Conservation (phyloP, 2,329 filamentous ascomycete genomes). For the Ophiostoma perfectum region DNA sequence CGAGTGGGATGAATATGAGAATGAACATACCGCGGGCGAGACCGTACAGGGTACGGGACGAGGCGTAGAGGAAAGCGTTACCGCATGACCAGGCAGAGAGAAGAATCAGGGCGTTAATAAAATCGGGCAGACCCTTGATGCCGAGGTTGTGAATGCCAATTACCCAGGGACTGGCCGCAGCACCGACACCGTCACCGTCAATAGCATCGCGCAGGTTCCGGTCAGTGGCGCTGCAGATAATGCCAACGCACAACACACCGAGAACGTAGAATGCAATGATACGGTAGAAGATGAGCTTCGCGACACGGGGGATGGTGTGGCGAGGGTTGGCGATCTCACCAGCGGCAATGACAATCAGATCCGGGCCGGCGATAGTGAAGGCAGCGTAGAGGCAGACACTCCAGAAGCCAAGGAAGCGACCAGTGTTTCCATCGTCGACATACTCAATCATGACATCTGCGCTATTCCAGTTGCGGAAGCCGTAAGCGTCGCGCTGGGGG, state of each 20-base stretch:
- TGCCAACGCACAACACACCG: slow-evolving; percentile 60
- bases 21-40: slow-evolving; percentile 32
- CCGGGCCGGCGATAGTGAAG: slow-evolving; percentile 46
- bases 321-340: slow-evolving; percentile 64
- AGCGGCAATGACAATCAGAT: slow-evolving; percentile 65
- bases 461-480: slow-evolving; percentile 42
- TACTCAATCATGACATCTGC: slow-evolving; percentile 39
- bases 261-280: slow-evolving; percentile 65
- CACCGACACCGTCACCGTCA: slow-evolving; percentile 37
- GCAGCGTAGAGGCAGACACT: slow-evolving; percentile 36
- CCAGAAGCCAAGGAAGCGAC: slow-evolving; percentile 28
- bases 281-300: slow-evolving; percentile 63
- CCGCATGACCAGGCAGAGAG: slow-evolving; percentile 55
- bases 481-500: slow-evolving; percentile 43
- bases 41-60: slow-evolving; percentile 38
- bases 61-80: slow-evolving; percentile 52
- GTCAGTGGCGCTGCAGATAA: slow-evolving; percentile 59
- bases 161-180: slow-evolving; percentile 56
- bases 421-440: slow-evolving; percentile 39
- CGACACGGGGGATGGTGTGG: slow-evolving; percentile 60
- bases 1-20: not conserved
- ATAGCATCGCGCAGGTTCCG: slow-evolving; percentile 33
- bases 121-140: slow-evolving; percentile 60
- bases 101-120: slow-evolving; percentile 58
- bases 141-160: slow-evolving; percentile 66